Base-by-base conservation (phyloP, 352 stramenopile genomes). In the Pythium apleroticum region DNA sequence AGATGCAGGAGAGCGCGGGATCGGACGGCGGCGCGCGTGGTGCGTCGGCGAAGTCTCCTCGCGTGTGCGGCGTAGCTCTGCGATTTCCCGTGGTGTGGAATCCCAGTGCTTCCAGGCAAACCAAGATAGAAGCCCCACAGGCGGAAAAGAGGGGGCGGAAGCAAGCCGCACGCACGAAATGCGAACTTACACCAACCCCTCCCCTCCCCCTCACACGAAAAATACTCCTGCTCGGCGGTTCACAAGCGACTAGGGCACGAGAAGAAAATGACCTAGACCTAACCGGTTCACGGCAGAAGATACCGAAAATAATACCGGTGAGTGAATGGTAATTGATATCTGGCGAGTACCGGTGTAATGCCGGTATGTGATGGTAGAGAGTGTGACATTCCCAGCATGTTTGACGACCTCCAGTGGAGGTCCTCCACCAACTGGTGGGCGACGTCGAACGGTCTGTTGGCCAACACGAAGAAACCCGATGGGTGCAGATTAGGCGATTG, bases 181-280 rank as follows among this genome's bases (percentile, higher is more conserved):
- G 19, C 50, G 37, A 63, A 68, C 24, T 33, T 68, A 58, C 61
- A 49, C 24, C 24, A 28, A 54, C 52, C 61, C 61, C 45, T 63
- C 45, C 35, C 43, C 43, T n/a, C 46, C 11, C 35, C 31, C 22
- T 48, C 60, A 57, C 39, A 46, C 60, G 60, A 67, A 67, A 67
- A 61, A 28, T 66, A 66, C 60, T 46, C 17, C 17, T 4, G 10
- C 35, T 17, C 35, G 35, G 10, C 39, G 39, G 39, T 46, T 46
- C 39, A 24, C 19, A 8, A 10, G 39, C 17, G 39, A 24, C 3
- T 46, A 46, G 39, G 39, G 39, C 10, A 41, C 15, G 22, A 50
- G 4, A 15, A 52, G 20, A n/a, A 1, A 17, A 19, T 49, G 20
- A 35, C 10, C 45, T 17, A 68, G 33, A 46, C 62, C 62, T 68